Evolutionary conservation across 2,329 filamentous ascomycete species (phyloP), one percentile per base, ranked within the genome.

Genomic region (Monosporascus cannonballus): DNA sequence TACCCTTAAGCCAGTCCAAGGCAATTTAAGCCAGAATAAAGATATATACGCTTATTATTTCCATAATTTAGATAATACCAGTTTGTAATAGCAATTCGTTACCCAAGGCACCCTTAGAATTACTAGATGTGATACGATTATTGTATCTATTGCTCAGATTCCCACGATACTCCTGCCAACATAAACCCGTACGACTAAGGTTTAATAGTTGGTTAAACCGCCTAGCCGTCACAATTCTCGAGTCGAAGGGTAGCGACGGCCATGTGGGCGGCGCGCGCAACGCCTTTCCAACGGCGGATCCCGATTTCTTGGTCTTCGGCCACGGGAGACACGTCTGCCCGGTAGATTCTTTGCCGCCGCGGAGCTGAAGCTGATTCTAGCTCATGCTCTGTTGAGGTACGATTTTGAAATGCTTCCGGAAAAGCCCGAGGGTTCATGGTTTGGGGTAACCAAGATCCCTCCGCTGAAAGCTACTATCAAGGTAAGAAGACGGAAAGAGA

Each of bases 301-400:
- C 59, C 6, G 67, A 72, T 3, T 66, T 60, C 45, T 48, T 71
- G 9, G 60, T 56, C 3, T 76, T 74, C 51, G 74, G 74, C n/a
- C 63, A 73, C 51, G 71, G 70, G 2, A 60, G 56, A 7, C 67
- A 72, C 48, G 68, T 71, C 2, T 74, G 72, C 50, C 71, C 72
- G 72, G 72, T 0, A 56, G 71, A 1, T 73, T 71, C 59, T 72
- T 72, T 56, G 69, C 69, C 0, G 61, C 60, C 9, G 65, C 65
- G 47, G 65, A 71, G 60, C 63, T 73, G 7, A 72, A 73, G 62
- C 50, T 65, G 6, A 61, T 62, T 17, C 48, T 66, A 37, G 61
- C 56, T 9, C 38, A 58, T 30, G 20, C 39, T 6, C 18, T 58
- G 4, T 7, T 51, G 14, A 42, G 46, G 20, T 58, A 58, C 47